phyloP scores from a whole-genome alignment of 2,329 filamentous ascomycete genomes.

The Aurifilum marmelostoma region DNA sequence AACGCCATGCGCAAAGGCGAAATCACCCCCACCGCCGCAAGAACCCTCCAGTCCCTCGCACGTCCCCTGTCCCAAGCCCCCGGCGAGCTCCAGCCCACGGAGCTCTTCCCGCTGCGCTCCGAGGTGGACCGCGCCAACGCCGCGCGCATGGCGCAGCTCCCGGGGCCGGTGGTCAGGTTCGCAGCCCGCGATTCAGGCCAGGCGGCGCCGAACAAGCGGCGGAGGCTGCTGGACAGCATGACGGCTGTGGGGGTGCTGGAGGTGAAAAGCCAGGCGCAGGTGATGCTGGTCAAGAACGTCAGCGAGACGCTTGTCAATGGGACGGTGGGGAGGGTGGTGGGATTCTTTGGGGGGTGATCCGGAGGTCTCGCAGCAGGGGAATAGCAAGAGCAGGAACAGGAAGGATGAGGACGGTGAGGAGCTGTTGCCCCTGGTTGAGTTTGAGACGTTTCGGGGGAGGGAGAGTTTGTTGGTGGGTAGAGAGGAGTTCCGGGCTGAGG shows the following conservation, averaged over 20 bases:
- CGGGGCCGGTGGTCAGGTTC: constrained; percentile 61
- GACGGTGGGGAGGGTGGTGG: constrained; percentile 72
- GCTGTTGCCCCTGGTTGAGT: constrained; percentile 22
- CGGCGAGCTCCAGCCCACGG: constrained; percentile 64
- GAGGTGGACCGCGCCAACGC: constrained; percentile 75
- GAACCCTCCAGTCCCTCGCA: constrained; percentile 63
- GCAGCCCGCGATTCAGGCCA: constrained; percentile 63
- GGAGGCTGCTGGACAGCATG: constrained; percentile 67
- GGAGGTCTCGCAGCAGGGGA: background rate
- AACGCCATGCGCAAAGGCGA: constrained; percentile 77
- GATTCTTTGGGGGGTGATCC: constrained; percentile 46
- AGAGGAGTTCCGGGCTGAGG: constrained; percentile 26
- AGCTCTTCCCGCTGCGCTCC: constrained; percentile 70
- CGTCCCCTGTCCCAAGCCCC: constrained; percentile 63
- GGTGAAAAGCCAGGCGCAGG: constrained; percentile 74
- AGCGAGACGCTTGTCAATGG: constrained; percentile 76
- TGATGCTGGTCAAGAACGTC: constrained; percentile 82
- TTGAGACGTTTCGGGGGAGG: constrained; percentile 19
- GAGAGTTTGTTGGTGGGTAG: constrained; percentile 18
- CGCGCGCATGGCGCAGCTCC: constrained; percentile 62
- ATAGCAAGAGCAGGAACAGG: background rate
- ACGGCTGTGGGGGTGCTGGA: constrained; percentile 69
- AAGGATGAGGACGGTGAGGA: background rate
- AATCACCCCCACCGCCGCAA: constrained; percentile 60
- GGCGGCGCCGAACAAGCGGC: constrained; percentile 57